Base-by-base conservation (phyloP, 2,329 filamentous ascomycete species). In the Penicillium sclerotigenum region DNA sequence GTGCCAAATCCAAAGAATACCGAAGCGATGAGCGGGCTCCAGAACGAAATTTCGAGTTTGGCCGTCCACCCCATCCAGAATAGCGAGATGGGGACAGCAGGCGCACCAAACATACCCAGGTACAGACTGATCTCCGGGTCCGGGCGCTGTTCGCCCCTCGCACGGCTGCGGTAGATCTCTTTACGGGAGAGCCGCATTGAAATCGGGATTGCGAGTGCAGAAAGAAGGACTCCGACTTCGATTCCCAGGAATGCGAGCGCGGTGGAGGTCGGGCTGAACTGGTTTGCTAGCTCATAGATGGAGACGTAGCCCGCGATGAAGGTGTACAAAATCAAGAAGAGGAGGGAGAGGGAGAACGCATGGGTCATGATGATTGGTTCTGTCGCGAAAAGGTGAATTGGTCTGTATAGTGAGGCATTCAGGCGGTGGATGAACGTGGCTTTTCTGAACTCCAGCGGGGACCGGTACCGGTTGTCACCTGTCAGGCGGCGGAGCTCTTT, bases 21-120 rank as follows among this genome's bases (percentile, higher is more conserved):
- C 22, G 75, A 80, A 0, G 80, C 79, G 1, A 65, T 68, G 0
- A 83, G 69, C 0, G 78, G 76, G 11, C 74, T 77, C 80, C 80
- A 83, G 58, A 77, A 75, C 4, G 75, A 77, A 33, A 83, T 77
- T 4, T 51, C 66, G 0, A 68, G 47, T 52, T 76, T 73, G 34
- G 75, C 72, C 0, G 79, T 83, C 82, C 82, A 85, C 0, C 76
- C 82, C 69, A 85, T 80, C 81, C 82, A 85, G 66, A 85, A 83
- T 3, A 85, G 71, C 1, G 72, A 74, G 29, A 83, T 70, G 0
- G 82, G 81, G 1, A 85, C 75, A 0, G 75, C 68, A 0, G 80
- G 77, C 0, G 79, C 76, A 1, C 77, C 77, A 4, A 82, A 70
- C 68, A 85, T 83, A 3, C 75, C 75, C 47, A 77, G 81, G 73